A percentile compares a stretch with the other conserved stretches of the same genome.
These are phyloP conservation scores for Umbelopsis ramanniana DNA, from an alignment of 192 early-diverging fungal genomes.

Conservation along the genomic window DNA sequence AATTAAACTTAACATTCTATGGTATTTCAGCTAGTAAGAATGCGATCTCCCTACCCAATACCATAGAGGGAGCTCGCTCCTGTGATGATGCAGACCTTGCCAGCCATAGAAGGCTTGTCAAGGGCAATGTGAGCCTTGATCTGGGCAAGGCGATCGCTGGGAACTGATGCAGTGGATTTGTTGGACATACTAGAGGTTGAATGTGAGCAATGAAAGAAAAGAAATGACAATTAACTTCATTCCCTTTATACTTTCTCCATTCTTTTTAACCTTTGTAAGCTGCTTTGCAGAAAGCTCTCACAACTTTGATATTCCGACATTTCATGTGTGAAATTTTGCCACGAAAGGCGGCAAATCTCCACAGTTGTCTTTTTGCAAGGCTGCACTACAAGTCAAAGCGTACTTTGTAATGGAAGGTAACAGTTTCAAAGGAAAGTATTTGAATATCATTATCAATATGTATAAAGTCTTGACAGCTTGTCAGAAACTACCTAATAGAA, in stretches of 20 bases:
- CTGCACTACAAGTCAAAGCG: neutral
- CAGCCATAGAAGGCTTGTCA: slow-evolving; percentile 34
- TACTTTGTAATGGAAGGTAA: no score
- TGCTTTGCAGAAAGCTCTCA: neutral
- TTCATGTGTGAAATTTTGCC: neutral
- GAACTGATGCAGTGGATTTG: slow-evolving; percentile 3
- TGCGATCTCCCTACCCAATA: slow-evolving; percentile 46
- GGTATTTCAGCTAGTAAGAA: no score
- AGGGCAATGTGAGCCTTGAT: slow-evolving; percentile 30
- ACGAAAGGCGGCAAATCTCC: neutral
- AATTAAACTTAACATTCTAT: neutral
- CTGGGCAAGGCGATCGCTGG: slow-evolving; percentile 32
- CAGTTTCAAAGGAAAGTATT: no score
- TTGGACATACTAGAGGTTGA: slow-evolving; percentile 17
- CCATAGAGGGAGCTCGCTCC: slow-evolving; percentile 52
- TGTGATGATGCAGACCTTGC: slow-evolving; percentile 57
- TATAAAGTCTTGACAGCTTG: no score
- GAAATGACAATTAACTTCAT: neutral
- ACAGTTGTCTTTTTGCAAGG: neutral
- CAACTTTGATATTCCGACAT: slow-evolving; percentile 2
- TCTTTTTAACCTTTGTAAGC: slow-evolving; percentile 11
- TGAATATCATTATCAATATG: no score
- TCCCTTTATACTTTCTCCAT: slow-evolving; percentile 10
- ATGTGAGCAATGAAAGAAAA: slow-evolving; percentile 14
- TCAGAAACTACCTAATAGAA: no score